A percentile compares a stretch with the other conserved stretches of the same genome.
phyloP scores from a whole-genome alignment of 139 green algal species.

The Micractinium sp. region DNA sequence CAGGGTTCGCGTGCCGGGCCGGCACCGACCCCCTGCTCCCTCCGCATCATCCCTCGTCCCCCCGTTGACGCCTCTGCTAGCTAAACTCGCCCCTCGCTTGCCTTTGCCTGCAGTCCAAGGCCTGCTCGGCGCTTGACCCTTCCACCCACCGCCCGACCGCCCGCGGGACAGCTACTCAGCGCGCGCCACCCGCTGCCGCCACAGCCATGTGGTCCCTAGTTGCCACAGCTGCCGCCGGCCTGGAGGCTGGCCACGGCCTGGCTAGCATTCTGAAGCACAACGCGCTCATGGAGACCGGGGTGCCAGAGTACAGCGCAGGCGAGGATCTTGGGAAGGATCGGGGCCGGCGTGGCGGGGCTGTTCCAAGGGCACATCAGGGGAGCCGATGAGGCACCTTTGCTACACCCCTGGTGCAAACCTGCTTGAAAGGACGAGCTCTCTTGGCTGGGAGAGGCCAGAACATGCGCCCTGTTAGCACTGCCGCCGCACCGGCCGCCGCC shows the following conservation, averaged over 20 bases:
- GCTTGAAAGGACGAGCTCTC: not conserved
- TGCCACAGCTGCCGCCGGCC: constrained; percentile 12
- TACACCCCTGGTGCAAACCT: not conserved
- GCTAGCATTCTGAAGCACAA: constrained; percentile 17
- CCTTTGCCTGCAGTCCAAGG: no score
- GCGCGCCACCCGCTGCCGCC: no score
- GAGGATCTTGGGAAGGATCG: not conserved
- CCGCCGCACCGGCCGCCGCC: not conserved
- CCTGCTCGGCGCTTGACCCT: no score
- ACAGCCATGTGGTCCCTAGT: constrained; percentile 11
- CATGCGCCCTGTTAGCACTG: not conserved
- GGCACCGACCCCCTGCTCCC: no score
- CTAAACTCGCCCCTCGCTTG: no score
- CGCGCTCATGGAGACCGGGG: not conserved
- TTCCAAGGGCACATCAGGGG: not conserved
- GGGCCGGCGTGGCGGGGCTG: not conserved
- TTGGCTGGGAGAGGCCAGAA: not conserved
- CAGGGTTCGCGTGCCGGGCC: no score
- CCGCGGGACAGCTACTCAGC: no score
- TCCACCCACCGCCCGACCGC: no score
- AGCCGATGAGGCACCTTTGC: not conserved
- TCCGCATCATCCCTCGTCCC: no score
- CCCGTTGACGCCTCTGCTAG: no score
- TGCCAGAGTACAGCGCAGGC: not conserved
- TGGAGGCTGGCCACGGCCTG: constrained; percentile 25